Base-by-base conservation (phyloP, 106 monocot genomes). In the Triglochin maritima region DNA sequence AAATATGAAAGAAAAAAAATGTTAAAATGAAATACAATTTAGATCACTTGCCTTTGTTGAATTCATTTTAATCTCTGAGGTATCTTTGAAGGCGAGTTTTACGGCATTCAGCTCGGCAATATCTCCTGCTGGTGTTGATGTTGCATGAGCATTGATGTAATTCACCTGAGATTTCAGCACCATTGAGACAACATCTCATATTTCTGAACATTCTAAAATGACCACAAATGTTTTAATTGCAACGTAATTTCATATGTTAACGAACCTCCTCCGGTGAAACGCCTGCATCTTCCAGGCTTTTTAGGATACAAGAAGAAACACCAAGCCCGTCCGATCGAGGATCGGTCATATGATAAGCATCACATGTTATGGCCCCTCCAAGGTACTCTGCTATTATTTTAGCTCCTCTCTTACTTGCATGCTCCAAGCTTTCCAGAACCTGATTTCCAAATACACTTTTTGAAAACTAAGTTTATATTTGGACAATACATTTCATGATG, bases 351-450 rank as follows among this genome's bases (percentile, higher is more conserved):
- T 83, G 87, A 71, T 87, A 62, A 46, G 87, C 87, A 79, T 81
- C 83, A 68, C 87, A 87, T 13, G 61, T 87, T 58, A 87, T 50
- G 3, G 83, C 81, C 16, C 87, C 83, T 79, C 87, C 87, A 0
- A 87, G 50, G 66, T 76, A 83, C 73, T 87, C 87, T 3, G 81
- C 87, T 54, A 79, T 69, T 15, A 83, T 79, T 6, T 65, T 49
- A 47, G 83, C 87, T 57, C 70, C 87, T 7, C 87, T 69, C 45
- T 75, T 86, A 49, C 45, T 83, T 42, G 86, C 86, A 75, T 80
- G 80, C 49, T 83, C 86, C 59, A 86, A 62, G 75, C 86, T 83
- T 66, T 86, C 83, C 86, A 86, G 75, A 48, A 86, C 64, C 86
- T 83, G 66, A 3, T n/a, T 15, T 3, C 13, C 4, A n/a, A 45